These are phyloP conservation scores for Gentiana straminea DNA, from an alignment of 257 asterid species.

Conservation along the genomic window DNA sequence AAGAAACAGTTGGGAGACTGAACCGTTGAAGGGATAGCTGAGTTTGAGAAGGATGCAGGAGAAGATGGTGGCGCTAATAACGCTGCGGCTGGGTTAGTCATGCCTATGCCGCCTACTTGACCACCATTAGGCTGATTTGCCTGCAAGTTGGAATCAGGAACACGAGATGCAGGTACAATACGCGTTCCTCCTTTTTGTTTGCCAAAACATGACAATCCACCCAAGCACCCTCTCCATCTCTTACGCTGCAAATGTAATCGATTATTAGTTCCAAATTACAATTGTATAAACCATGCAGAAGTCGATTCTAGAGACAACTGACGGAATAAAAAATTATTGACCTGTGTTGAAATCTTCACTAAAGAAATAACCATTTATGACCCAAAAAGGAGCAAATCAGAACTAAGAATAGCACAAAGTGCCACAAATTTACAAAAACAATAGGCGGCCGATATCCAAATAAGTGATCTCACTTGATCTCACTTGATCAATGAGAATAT, in stretches of 20 bases:
- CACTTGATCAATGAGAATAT: too few species aligned
- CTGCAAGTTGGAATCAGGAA: conserved; percentile 40
- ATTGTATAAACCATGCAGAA: too few species aligned
- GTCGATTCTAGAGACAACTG: too few species aligned
- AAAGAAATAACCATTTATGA: too few species aligned
- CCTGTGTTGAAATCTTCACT: too few species aligned
- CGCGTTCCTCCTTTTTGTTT: conserved; percentile 77
- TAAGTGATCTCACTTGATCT: too few species aligned
- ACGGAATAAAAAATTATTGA: too few species aligned
- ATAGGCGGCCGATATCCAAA: too few species aligned
- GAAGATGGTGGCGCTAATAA: conserved; percentile 78
- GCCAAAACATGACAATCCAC: conserved; percentile 67
- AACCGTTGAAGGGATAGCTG: conserved; percentile 71
- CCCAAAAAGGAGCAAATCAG: too few species aligned
- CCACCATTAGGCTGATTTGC: conserved; percentile 51
- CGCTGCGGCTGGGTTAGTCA: conserved; percentile 55
- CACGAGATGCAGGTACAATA: conserved; percentile 68
- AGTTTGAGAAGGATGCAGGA: conserved; percentile 68
- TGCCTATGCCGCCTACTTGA: conserved; percentile 56
- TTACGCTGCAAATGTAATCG: conserved; percentile 42
- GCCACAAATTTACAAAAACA: too few species aligned
- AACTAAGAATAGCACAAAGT: too few species aligned
- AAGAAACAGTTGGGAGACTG: conserved; percentile 71
- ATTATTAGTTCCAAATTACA: conserved; percentile 11
- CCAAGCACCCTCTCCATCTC: conserved; percentile 82